Evolutionary conservation across 2,329 filamentous ascomycete genomes (phyloP).

Genomic region (Emmonsiellopsis sp.): DNA sequence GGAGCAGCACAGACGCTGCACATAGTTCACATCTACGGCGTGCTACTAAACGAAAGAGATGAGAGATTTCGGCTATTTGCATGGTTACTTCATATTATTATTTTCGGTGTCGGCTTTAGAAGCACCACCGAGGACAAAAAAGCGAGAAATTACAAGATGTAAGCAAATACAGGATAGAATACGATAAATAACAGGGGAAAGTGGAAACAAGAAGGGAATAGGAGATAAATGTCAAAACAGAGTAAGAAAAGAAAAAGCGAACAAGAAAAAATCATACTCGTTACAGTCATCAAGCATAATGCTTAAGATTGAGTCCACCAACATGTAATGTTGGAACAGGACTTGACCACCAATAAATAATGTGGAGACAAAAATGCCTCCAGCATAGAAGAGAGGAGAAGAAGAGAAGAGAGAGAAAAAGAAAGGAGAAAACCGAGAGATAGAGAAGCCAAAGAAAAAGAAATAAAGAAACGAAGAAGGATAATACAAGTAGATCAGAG

Average conservation of each 20-base stretch:
- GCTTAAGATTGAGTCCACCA: not conserved
- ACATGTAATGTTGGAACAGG: conserved; percentile 1
- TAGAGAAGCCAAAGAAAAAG: conserved; percentile 5
- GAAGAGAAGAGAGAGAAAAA: conserved; percentile 3
- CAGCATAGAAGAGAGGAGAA: not conserved
- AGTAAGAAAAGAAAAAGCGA: not conserved
- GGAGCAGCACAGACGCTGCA: no score
- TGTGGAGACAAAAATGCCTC: conserved; percentile 3
- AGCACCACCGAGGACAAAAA: no score
- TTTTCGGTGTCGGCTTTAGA: no score
- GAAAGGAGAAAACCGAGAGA: conserved; percentile 6
- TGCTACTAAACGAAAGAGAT: no score
- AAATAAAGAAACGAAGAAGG: conserved; percentile 7
- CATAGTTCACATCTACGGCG: no score
- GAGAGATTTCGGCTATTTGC: no score
- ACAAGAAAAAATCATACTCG: not conserved
- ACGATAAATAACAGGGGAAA: not conserved
- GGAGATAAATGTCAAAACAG: no score
- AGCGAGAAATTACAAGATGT: no score
- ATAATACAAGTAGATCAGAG: conserved; percentile 10
- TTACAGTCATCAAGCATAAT: not conserved
- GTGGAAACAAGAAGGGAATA: not conserved
- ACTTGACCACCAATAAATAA: not conserved
- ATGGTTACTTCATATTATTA: no score
- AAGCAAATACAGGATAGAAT: no score